These are phyloP conservation scores for Penicillium nucicola DNA, from an alignment of 495 filamentous ascomycete species.

Conservation along the genomic window DNA sequence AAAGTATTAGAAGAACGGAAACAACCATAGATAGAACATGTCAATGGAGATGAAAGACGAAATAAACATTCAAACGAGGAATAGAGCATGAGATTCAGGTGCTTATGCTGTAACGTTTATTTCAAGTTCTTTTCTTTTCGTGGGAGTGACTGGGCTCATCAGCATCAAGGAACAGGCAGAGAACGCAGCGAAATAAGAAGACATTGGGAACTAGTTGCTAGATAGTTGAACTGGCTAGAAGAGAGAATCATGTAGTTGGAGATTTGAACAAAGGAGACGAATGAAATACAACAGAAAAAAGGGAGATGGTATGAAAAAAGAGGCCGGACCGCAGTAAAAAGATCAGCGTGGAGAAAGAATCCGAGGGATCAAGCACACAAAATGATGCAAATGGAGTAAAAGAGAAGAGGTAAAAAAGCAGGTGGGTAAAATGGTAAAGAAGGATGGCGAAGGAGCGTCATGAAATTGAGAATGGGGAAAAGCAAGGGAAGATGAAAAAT, in stretches of 20 bases:
- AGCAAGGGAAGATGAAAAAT: slow-evolving; percentile 8
- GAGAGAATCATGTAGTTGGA: slow-evolving; percentile 33
- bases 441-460: slow-evolving; percentile 19
- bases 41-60: not conserved
- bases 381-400: slow-evolving; percentile 17
- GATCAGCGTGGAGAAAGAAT: slow-evolving; percentile 20
- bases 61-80: not conserved
- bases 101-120: not conserved
- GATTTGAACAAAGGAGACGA: slow-evolving; percentile 36
- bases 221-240: slow-evolving; percentile 39
- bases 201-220: slow-evolving; percentile 29
- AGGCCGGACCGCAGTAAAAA: slow-evolving; percentile 26
- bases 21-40: not conserved
- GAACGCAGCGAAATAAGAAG: slow-evolving; percentile 7
- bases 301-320: slow-evolving; percentile 37
- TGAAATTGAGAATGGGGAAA: slow-evolving; percentile 10
- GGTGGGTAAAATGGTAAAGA: slow-evolving; percentile 6
- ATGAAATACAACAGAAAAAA: slow-evolving; percentile 33
- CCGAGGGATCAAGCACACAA: slow-evolving; percentile 15
- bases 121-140: not conserved
- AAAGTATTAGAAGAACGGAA: not conserved
- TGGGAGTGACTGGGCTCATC: not conserved
- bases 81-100: not conserved
- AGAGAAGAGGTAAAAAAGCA: slow-evolving; percentile 17
- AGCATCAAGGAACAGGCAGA: not conserved